Evolutionary conservation across 768 basidiomycete genomes (phyloP).

Genomic region (Leccinum variicolor): DNA sequence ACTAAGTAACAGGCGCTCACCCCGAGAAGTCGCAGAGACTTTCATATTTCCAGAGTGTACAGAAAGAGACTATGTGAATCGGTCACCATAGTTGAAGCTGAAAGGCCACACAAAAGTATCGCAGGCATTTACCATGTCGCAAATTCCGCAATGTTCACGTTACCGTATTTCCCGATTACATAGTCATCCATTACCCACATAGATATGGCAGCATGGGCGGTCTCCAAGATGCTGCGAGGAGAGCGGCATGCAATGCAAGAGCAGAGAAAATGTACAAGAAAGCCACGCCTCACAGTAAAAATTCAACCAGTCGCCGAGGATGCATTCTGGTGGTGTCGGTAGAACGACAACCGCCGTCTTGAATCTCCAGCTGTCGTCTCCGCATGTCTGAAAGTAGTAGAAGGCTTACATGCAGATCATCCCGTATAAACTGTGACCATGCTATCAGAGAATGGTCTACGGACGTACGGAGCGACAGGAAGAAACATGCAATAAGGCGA

Average conservation of each 20-base stretch:
- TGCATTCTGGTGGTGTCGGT: neutral
- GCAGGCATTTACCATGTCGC: too few relatives aligned
- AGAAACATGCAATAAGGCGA: constrained; percentile 11
- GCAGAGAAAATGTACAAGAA: too few relatives aligned
- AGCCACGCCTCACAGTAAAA: constrained; percentile 12
- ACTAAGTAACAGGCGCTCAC: too few relatives aligned
- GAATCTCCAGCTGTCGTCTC: constrained; percentile 12
- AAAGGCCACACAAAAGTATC: too few relatives aligned
- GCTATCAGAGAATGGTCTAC: neutral
- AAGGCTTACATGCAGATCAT: constrained; percentile 27
- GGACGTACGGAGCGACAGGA: neutral
- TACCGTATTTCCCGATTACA: constrained; percentile 16
- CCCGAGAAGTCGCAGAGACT: too few relatives aligned
- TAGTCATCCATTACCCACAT: constrained; percentile 25
- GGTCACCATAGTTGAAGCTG: too few relatives aligned
- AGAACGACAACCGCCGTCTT: constrained; percentile 19
- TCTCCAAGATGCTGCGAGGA: constrained; percentile 19
- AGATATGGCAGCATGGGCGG: constrained; percentile 17
- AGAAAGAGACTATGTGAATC: too few relatives aligned
- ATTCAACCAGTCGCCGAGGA: constrained; percentile 12
- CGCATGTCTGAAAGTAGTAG: constrained; percentile 27
- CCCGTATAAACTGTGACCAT: constrained; percentile 24
- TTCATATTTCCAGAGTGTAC: too few relatives aligned
- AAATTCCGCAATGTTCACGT: too few relatives aligned
- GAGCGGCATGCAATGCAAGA: neutral